These are phyloP conservation scores for Pezicula carpinea DNA, from an alignment of 2,329 filamentous ascomycete genomes.

Conservation along the genomic window DNA sequence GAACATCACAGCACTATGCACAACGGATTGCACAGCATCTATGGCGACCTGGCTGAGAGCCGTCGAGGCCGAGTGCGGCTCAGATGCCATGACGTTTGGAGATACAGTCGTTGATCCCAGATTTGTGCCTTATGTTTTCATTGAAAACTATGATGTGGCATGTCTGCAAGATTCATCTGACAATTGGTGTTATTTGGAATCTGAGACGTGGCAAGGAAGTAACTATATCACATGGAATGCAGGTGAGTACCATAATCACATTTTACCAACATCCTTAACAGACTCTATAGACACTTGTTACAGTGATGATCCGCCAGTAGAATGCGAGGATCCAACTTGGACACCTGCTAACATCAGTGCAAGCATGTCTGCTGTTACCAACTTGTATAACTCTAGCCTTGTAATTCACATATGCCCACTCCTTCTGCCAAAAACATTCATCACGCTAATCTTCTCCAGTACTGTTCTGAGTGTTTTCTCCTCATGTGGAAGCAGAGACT, in stretches of 20 bases:
- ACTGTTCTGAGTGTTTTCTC: constrained; percentile 20
- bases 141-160: constrained; percentile 11
- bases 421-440: background rate
- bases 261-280: background rate
- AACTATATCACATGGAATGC: constrained; percentile 12
- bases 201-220: constrained; percentile 15
- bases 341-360: constrained; percentile 4
- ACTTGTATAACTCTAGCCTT: constrained; percentile 8
- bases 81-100: background rate
- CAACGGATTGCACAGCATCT: constrained; percentile 25
- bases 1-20: constrained; percentile 7
- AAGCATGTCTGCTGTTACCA: constrained; percentile 10
- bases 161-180: constrained; percentile 10
- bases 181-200: constrained; percentile 15
- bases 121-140: constrained; percentile 1
- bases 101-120: background rate
- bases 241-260: too few species aligned
- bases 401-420: background rate
- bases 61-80: constrained; percentile 7
- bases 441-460: constrained; percentile 4
- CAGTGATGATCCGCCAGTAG: background rate
- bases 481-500: constrained; percentile 14
- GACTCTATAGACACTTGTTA: background rate
- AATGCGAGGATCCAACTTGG: constrained; percentile 8
- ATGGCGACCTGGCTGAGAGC: constrained; percentile 23